Base-by-base conservation (phyloP, 257 asterid species). In the Parsonsia alboflavescens region DNA sequence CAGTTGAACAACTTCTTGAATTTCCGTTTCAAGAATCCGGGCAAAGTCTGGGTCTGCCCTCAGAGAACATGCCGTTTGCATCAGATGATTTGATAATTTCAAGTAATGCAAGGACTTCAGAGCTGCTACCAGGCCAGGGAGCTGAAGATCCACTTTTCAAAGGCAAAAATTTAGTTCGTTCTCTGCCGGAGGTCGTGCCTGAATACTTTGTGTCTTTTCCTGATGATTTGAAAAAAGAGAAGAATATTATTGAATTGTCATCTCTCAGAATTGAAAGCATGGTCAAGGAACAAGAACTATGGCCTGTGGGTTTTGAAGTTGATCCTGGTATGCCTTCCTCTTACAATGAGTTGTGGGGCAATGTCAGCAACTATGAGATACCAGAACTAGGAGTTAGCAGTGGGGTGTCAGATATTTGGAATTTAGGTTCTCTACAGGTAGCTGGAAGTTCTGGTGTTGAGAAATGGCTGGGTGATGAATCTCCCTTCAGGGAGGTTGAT, bases 361-460 rank as follows among this genome's bases (percentile, higher is more conserved):
- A 72, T 48, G 39, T 73, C 73, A 75, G 70, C 64, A 82, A 75
- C 83, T 84, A 76, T 70, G 84, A 78, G 61, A 65, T 80, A 72
- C 85, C 85, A 21, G 93, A 81, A 58, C 67, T 88, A 22, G 89
- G 82, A 53, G 68, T 63, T 76, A 69, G 72, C 58, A 33, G 70
- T 59, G 88, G 80, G 5, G 46, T 82, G 65, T 50, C 89, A 19
- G 93, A 90, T 80, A 59, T 82, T 74, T 90, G 97, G 94, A 84
- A 81, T 69, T 24, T 86, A 53, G 89, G 80, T 59, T 73, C 88
- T 54, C 62, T 84, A 80, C 82, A 75, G 79, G 80, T 46, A 16
- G 86, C 81, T 45, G 88, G 83, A 74, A 79, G 85, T 75, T 78
- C 86, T 71, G 91, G 89, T 61, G 74, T 79, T 4, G 88, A 77